These are phyloP conservation scores for Wallacemonas sp. DNA, from an alignment of 208 protist genomes.

Conservation along the genomic window DNA sequence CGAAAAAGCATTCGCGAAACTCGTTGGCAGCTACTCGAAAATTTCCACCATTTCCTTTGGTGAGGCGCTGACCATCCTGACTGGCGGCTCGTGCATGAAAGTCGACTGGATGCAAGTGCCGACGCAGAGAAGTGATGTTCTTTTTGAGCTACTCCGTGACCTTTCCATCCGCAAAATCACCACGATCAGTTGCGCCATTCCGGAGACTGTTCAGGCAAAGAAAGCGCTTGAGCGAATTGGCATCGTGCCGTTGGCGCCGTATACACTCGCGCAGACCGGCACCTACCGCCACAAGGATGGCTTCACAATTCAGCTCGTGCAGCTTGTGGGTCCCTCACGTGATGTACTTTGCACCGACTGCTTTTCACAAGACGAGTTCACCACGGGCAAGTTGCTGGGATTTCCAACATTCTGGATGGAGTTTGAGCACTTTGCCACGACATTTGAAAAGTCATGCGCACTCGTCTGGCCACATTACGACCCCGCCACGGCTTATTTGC, in stretches of 20 bases:
- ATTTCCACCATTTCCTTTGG: conserved; percentile 46
- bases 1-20: conserved; percentile 78
- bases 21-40: conserved; percentile 54
- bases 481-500: conserved; percentile 35
- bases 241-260: conserved; percentile 27
- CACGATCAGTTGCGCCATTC: conserved; percentile 1
- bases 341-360: conserved; percentile 18
- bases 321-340: conserved; percentile 26
- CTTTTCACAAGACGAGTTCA: conserved; percentile 23
- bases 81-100: conserved; percentile 60
- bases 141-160: conserved; percentile 25
- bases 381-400: conserved; percentile 18
- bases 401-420: conserved; percentile 58
- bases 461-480: conserved; percentile 68
- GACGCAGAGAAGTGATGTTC: neutral
- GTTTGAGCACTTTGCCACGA: conserved; percentile 56
- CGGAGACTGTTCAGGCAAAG: conserved; percentile 23
- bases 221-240: conserved; percentile 19
- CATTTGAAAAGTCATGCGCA: conserved; percentile 47
- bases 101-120: conserved; percentile 29
- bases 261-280: conserved; percentile 30
- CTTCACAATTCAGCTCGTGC: conserved; percentile 26
- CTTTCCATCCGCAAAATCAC: conserved; percentile 10
- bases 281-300: conserved; percentile 24
- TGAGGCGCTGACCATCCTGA: conserved; percentile 51